These are phyloP conservation scores for Trifolium subterraneum DNA, from an alignment of 306 rosid genomes.

Conservation along the genomic window DNA sequence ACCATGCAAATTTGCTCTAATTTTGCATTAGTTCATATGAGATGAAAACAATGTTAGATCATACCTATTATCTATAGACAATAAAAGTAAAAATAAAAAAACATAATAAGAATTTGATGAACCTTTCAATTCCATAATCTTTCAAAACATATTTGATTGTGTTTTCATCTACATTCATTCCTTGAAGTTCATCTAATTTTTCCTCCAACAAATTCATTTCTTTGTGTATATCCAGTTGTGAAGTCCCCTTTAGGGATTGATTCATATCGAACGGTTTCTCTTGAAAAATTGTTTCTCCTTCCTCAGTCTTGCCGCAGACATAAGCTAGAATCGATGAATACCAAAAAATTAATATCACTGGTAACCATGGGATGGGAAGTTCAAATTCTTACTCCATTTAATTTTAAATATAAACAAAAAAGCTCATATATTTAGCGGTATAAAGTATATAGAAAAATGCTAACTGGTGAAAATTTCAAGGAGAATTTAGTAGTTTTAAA, in stretches of 20 bases:
- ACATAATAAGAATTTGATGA: not conserved
- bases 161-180: not conserved
- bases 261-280: constrained; percentile 46
- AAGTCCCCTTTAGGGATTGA: constrained; percentile 11
- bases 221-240: constrained; percentile 29
- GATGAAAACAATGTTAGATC: not conserved
- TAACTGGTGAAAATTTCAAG: too few relatives aligned
- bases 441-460: too few relatives aligned
- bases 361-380: too few relatives aligned
- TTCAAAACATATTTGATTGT: not conserved
- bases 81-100: not conserved
- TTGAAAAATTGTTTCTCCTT: not conserved
- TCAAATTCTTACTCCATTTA: too few relatives aligned
- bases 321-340: constrained; percentile 45
- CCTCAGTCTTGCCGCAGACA: constrained; percentile 45
- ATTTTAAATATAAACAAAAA: too few relatives aligned
- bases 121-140: constrained; percentile 44
- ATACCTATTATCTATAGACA: not conserved
- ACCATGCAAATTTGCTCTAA: constrained; percentile 51
- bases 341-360: not conserved
- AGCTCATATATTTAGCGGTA: too few relatives aligned
- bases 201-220: constrained; percentile 31
- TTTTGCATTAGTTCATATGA: not conserved
- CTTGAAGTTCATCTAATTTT: constrained; percentile 32
- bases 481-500: too few relatives aligned